Conservation (phyloP, 805 yeast species). For the Saturnispora quitensis region DNA sequence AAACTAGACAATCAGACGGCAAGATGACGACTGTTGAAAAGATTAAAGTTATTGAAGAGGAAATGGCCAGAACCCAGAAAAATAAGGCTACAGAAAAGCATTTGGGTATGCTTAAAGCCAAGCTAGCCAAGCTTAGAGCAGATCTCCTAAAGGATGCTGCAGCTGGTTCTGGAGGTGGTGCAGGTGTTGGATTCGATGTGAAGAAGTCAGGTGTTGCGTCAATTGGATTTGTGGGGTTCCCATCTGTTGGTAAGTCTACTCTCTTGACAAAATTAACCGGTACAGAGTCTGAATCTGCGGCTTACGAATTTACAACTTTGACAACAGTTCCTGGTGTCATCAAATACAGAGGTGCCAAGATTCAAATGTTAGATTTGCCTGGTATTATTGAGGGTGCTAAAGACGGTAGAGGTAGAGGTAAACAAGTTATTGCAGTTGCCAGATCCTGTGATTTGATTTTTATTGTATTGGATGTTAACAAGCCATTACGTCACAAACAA, state of each 20-base stretch:
- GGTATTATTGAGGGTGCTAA: slow-evolving; percentile 90
- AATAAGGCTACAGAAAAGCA: slow-evolving; percentile 97
- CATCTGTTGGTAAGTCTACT: slow-evolving; percentile 90
- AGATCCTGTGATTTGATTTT: slow-evolving; percentile 90
- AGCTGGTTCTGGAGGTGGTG: slow-evolving; percentile 80
- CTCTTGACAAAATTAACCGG: slow-evolving; percentile 84
- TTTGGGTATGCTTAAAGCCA: slow-evolving; percentile 95
- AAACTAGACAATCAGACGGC: background rate
- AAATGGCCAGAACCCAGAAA: slow-evolving; percentile 96
- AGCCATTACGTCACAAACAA: slow-evolving; percentile 89
- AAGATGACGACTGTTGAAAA: slow-evolving; percentile 62
- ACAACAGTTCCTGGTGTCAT: slow-evolving; percentile 97
- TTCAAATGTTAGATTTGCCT: slow-evolving; percentile 90
- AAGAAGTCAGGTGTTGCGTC: slow-evolving; percentile 98
- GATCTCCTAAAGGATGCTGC: slow-evolving; percentile 69
- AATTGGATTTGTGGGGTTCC: slow-evolving; percentile 97
- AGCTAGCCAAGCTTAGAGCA: slow-evolving; percentile 88
- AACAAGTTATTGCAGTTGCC: slow-evolving; percentile 98
- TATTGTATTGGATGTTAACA: slow-evolving; percentile 91
- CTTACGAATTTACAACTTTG: slow-evolving; percentile 92
- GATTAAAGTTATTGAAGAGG: slow-evolving; percentile 86
- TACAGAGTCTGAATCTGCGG: slow-evolving; percentile 96
- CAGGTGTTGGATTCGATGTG: slow-evolving; percentile 92
- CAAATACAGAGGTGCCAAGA: slow-evolving; percentile 92
- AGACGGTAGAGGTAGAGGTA: slow-evolving; percentile 89